These are phyloP conservation scores for Lophium mytilinum DNA, from an alignment of 495 filamentous ascomycete species.

Conservation along the genomic window DNA sequence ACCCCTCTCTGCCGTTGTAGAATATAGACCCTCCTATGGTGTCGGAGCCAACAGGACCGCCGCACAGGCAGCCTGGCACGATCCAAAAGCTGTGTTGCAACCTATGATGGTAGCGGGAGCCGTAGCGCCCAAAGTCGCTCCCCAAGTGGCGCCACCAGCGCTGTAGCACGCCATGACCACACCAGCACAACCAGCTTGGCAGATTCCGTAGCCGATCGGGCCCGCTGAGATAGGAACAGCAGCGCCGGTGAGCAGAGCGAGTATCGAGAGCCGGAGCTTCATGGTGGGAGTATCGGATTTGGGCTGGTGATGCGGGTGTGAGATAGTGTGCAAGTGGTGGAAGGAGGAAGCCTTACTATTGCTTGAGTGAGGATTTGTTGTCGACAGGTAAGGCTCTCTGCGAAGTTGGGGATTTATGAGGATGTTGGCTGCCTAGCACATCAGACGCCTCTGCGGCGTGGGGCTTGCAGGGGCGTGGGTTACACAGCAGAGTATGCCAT, in stretches of 20 bases:
- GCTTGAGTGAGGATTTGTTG: too few species aligned
- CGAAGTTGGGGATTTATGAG: too few species aligned
- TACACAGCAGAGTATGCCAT: too few species aligned
- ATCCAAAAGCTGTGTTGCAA: slow-evolving; percentile 45
- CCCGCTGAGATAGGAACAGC: slow-evolving; percentile 26
- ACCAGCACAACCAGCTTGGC: slow-evolving; percentile 43
- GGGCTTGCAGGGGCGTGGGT: too few species aligned
- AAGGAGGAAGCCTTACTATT: too few species aligned
- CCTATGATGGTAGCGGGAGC: slow-evolving; percentile 38
- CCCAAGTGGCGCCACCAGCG: slow-evolving; percentile 44
- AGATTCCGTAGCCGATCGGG: slow-evolving; percentile 39
- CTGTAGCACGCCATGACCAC: slow-evolving; percentile 47
- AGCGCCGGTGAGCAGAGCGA: background rate
- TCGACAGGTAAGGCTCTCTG: too few species aligned
- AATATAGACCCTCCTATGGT: background rate
- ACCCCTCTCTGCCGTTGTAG: background rate
- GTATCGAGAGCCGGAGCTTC: too few species aligned
- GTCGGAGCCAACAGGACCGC: slow-evolving; percentile 32
- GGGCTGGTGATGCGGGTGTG: too few species aligned
- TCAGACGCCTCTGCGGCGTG: too few species aligned
- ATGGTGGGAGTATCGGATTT: too few species aligned
- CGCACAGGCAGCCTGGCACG: slow-evolving; percentile 43
- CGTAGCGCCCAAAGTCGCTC: slow-evolving; percentile 33
- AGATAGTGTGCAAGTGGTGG: too few species aligned
- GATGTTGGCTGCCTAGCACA: too few species aligned